Evolutionary conservation across 106 monocot genomes (phyloP).

Genomic region (Dioscorea alata): DNA sequence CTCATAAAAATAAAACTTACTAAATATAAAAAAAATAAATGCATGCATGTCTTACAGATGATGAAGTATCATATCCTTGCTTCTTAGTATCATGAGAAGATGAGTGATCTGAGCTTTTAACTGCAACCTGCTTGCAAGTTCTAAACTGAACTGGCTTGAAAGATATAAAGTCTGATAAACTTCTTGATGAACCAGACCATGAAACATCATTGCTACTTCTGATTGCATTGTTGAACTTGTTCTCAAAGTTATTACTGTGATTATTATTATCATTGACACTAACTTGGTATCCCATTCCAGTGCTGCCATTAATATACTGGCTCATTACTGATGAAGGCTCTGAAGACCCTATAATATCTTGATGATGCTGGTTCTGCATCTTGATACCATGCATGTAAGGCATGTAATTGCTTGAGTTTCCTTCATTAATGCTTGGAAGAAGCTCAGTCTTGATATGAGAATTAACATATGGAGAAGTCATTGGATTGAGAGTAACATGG

Average conservation of each 20-base stretch:
- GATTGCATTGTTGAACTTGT: constrained; percentile 16
- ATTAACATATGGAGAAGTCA: not conserved
- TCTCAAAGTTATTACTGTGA: constrained; percentile 3
- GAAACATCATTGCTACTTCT: constrained; percentile 16
- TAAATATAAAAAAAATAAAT: not conserved
- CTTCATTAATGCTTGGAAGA: no score
- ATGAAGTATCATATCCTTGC: constrained; percentile 18
- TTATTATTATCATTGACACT: constrained; percentile 10
- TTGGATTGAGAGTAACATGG: constrained; percentile 2
- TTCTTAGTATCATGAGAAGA: constrained; percentile 10
- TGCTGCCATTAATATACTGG: not conserved
- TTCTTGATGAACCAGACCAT: constrained; percentile 33
- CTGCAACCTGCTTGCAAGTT: constrained; percentile 11
- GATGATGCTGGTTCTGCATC: constrained; percentile 20
- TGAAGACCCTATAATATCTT: constrained; percentile 4
- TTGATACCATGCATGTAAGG: constrained; percentile 8
- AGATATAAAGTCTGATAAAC: constrained; percentile 37
- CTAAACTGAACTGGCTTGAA: constrained; percentile 23
- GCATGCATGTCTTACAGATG: constrained; percentile 12
- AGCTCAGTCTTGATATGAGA: constrained; percentile 29
- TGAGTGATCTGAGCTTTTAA: constrained; percentile 12
- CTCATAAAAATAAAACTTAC: not conserved
- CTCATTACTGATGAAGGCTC: constrained; percentile 17
- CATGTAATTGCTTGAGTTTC: not conserved
- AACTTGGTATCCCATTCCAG: constrained; percentile 5